Conservation (phyloP, 2,329 filamentous ascomycete genomes). For the Talaromyces pinophilus region DNA sequence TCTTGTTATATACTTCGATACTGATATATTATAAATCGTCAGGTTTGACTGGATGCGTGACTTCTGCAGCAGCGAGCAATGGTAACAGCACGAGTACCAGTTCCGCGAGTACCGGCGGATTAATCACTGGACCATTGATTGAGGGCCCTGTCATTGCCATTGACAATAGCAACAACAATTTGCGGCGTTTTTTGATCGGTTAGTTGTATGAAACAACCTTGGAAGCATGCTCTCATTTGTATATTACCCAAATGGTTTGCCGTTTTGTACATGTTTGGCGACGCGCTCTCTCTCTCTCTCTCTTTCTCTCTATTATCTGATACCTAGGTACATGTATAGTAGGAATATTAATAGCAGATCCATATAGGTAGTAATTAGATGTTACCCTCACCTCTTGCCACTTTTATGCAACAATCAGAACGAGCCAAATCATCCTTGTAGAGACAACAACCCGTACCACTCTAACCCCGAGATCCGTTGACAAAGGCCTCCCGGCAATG, state of each 20-base stretch:
- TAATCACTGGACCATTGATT: constrained; percentile 8
- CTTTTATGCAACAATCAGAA: too few relatives aligned
- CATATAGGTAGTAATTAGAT: too few relatives aligned
- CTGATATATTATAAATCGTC: neutral
- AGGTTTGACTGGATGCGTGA: constrained; percentile 14
- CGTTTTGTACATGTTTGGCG: neutral
- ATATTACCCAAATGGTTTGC: neutral
- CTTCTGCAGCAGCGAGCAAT: constrained; percentile 17
- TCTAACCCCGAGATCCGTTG: too few relatives aligned
- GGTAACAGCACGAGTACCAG: constrained; percentile 15
- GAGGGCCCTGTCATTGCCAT: neutral
- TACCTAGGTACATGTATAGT: neutral
- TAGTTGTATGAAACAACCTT: neutral
- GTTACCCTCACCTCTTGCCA: too few relatives aligned
- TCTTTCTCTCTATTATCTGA: neutral
- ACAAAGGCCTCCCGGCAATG: too few relatives aligned
- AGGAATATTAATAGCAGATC: too few relatives aligned
- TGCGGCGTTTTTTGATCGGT: neutral
- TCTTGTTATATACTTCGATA: neutral
- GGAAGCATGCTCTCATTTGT: neutral
- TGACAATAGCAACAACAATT: neutral
- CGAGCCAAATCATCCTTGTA: neutral
- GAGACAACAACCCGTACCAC: neutral
- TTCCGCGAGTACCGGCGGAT: neutral
- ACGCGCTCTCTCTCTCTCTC: neutral